A percentile compares a stretch with the other conserved stretches of the same genome.
Conservation (phyloP, 2,329 filamentous ascomycete species). For the Xylaria sp. region DNA sequence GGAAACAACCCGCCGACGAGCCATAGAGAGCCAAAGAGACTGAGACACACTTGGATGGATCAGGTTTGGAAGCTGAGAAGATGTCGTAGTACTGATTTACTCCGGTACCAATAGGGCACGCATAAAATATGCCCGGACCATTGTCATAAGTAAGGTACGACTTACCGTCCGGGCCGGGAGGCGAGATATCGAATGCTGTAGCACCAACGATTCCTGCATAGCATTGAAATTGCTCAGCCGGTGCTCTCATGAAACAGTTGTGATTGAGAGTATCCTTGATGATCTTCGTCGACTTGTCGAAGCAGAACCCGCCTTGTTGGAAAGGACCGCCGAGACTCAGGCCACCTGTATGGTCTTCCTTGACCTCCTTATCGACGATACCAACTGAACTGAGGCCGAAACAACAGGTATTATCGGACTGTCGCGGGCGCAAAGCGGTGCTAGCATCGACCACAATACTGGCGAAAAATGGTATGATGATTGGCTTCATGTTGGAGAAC, state of each 20-base stretch:
- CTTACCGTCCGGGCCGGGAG: slow-evolving; percentile 33
- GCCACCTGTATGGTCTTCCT: slow-evolving; percentile 44
- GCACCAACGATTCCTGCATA: slow-evolving; percentile 41
- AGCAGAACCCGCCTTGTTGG: slow-evolving; percentile 46
- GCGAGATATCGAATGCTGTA: slow-evolving; percentile 42
- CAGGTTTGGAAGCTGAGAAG: slow-evolving; percentile 40
- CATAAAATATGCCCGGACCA: slow-evolving; percentile 41
- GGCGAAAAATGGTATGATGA: slow-evolving; percentile 37
- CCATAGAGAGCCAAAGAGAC: slow-evolving; percentile 42
- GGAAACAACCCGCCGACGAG: slow-evolving; percentile 36
- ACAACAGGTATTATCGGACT: slow-evolving; percentile 40
- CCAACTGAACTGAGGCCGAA: slow-evolving; percentile 46
- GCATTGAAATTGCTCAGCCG: slow-evolving; percentile 45
- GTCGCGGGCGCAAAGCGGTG: slow-evolving; percentile 35
- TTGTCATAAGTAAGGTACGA: slow-evolving; percentile 44
- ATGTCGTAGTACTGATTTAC: slow-evolving; percentile 41
- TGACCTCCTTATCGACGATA: slow-evolving; percentile 40
- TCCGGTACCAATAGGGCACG: slow-evolving; percentile 42
- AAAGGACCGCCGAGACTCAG: slow-evolving; percentile 44
- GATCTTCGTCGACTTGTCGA: slow-evolving; percentile 41
- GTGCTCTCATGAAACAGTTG: slow-evolving; percentile 46
- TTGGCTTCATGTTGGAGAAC: slow-evolving; percentile 38
- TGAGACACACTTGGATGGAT: slow-evolving; percentile 40
- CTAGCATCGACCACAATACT: slow-evolving; percentile 26
- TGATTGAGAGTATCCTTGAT: slow-evolving; percentile 44